phyloP scores from a whole-genome alignment of 306 rosid genomes.

The Fragaria ananassa region DNA sequence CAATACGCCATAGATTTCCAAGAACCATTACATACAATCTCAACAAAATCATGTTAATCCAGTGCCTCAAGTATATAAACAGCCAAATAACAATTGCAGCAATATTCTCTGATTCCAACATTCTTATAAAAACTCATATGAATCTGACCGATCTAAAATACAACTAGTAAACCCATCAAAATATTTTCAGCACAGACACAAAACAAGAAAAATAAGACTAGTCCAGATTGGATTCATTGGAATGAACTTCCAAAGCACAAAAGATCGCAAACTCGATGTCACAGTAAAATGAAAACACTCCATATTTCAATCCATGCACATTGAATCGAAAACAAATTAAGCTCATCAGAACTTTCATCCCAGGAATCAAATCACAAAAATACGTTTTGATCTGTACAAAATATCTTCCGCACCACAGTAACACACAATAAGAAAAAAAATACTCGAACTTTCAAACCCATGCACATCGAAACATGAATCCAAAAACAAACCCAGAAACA shows the following conservation, averaged over 20 bases:
- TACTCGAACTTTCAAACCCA: background rate
- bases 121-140: background rate
- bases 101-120: background rate
- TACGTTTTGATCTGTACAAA: background rate
- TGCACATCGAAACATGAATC: background rate
- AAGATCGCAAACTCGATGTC: background rate
- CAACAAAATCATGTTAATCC: background rate
- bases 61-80: background rate
- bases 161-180: background rate
- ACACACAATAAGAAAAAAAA: background rate
- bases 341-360: background rate
- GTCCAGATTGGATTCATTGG: background rate
- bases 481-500: background rate
- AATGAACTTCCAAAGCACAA: background rate
- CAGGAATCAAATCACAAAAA: background rate
- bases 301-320: background rate
- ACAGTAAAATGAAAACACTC: background rate
- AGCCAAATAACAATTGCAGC: background rate
- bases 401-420: background rate
- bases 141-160: background rate
- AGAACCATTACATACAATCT: background rate
- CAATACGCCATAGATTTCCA: background rate
- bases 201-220: background rate
- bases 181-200: background rate
- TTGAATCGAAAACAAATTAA: background rate